phyloP scores from a whole-genome alignment of 495 filamentous ascomycete species.

The Talaromyces trachyspermus region DNA sequence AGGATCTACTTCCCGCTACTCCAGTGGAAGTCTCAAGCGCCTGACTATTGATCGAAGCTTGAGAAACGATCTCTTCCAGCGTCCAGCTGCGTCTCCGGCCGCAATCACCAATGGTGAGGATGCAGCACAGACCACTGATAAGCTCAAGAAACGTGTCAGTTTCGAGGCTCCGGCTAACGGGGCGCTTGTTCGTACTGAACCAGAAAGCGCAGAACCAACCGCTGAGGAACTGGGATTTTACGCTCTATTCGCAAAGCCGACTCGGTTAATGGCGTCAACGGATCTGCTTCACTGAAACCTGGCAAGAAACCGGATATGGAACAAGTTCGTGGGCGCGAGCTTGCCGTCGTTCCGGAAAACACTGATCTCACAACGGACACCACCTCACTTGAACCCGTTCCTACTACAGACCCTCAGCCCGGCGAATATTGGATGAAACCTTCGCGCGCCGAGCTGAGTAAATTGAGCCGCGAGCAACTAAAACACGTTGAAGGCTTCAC shows the following conservation, averaged over 20 bases:
- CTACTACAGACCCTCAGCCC: conserved; percentile 47
- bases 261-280: conserved; percentile 40
- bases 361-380: conserved; percentile 31
- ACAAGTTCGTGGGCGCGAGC: conserved; percentile 64
- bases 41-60: conserved; percentile 84
- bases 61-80: conserved; percentile 64
- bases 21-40: conserved; percentile 70
- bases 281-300: conserved; percentile 11
- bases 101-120: conserved; percentile 46
- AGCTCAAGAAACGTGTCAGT: conserved; percentile 77
- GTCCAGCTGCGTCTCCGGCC: conserved; percentile 35
- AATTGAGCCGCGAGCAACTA: conserved; percentile 65
- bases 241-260: conserved; percentile 46
- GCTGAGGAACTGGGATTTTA: conserved; percentile 62
- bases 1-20: conserved; percentile 53
- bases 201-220: conserved; percentile 44
- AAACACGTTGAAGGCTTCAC: conserved; percentile 63
- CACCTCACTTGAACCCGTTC: conserved; percentile 23
- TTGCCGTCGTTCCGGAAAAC: conserved; percentile 73
- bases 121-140: conserved; percentile 26
- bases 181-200: conserved; percentile 38
- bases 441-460: conserved; percentile 56
- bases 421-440: conserved; percentile 86
- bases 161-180: conserved; percentile 61
- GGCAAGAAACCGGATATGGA: conserved; percentile 57